Conservation (phyloP, 2,329 filamentous ascomycete species). For the Alternaria sp. region DNA sequence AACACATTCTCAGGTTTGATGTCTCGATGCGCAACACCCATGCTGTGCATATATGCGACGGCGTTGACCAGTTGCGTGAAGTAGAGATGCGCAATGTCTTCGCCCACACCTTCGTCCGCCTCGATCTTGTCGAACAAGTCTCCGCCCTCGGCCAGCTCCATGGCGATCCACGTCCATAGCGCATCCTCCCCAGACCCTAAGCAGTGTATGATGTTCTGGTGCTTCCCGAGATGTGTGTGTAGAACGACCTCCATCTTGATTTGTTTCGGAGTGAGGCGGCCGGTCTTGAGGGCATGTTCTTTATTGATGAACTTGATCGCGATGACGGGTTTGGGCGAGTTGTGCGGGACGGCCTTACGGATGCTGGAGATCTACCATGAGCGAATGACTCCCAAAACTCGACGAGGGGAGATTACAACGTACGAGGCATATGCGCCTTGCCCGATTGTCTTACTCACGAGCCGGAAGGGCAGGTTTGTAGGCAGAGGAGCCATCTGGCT, state of each 20-base stretch:
- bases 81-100: slow-evolving; percentile 96
- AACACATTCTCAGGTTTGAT: slow-evolving; percentile 89
- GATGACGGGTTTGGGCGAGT: slow-evolving; percentile 76
- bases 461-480: slow-evolving; percentile 83
- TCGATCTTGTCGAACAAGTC: slow-evolving; percentile 99
- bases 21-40: slow-evolving; percentile 86
- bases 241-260: slow-evolving; percentile 90
- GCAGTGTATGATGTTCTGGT: slow-evolving; percentile 93
- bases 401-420: background rate
- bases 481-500: slow-evolving; percentile 91
- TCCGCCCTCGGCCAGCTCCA: slow-evolving; percentile 94
- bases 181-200: slow-evolving; percentile 85
- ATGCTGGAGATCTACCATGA: slow-evolving; percentile 54
- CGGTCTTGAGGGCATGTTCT: slow-evolving; percentile 86
- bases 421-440: slow-evolving; percentile 94
- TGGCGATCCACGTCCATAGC: slow-evolving; percentile 95
- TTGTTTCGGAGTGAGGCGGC: slow-evolving; percentile 86
- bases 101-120: slow-evolving; percentile 90
- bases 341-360: slow-evolving; percentile 85
- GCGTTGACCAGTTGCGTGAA: slow-evolving; percentile 91
- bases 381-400: background rate
- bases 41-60: slow-evolving; percentile 93
- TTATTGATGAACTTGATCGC: slow-evolving; percentile 99
- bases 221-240: slow-evolving; percentile 85
- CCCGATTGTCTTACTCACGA: slow-evolving; percentile 95